phyloP scores from a whole-genome alignment of 257 asterid genomes.

The Solanum chiquidenum region DNA sequence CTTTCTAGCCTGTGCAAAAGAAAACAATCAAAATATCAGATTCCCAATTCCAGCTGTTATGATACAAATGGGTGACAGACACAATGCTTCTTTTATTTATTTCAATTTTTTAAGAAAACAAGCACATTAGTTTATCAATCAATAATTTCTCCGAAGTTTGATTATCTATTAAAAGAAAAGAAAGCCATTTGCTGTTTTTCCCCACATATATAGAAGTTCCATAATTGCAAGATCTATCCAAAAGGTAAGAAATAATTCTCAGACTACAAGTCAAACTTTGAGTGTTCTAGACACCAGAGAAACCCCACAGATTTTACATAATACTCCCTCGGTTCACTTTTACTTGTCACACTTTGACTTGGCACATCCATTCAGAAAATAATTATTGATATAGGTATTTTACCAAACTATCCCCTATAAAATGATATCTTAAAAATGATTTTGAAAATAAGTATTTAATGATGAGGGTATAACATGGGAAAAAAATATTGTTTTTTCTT shows the following conservation, averaged over 20 bases:
- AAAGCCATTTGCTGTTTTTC: neutral
- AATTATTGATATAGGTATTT: neutral
- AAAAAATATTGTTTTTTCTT: neutral
- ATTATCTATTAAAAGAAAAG: neutral
- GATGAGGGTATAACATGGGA: neutral
- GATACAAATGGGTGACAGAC: neutral
- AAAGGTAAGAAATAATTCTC: neutral
- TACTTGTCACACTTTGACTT: neutral
- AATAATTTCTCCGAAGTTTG: neutral
- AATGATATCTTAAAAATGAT: neutral
- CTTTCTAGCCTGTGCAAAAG: conserved; percentile 46
- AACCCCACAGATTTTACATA: neutral
- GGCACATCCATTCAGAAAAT: neutral
- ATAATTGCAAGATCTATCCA: neutral
- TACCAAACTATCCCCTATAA: neutral
- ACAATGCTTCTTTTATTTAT: neutral
- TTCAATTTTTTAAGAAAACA: neutral
- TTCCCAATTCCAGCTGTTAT: neutral
- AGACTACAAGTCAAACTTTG: neutral
- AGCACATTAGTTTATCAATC: neutral
- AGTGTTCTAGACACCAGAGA: neutral
- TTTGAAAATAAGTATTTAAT: too few relatives aligned
- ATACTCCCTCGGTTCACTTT: neutral
- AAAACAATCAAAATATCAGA: conserved; percentile 7
- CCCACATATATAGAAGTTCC: neutral